Percentiles rank a stretch among this genome's conserved stretches.
phyloP scores from a whole-genome alignment of 129 eudicot genomes.

The Helianthus annuus region HanXRQr2.0-SUNRISE NC_035443.2:52069741-52070240 shows the following conservation, averaged over 20 bases:
- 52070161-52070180: too few species aligned
- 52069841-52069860: neutral
- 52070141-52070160: too few species aligned
- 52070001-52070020: neutral
- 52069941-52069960: neutral
- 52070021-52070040: neutral
- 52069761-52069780: neutral
- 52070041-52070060: too few species aligned
- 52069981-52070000: neutral
- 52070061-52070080: too few species aligned
- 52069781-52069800: neutral
- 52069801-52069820: neutral
- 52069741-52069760: neutral
- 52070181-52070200: too few species aligned
- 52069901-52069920: neutral
- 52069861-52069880: neutral
- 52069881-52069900: neutral
- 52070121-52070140: too few species aligned
- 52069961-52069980: too few species aligned
- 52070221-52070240: too few species aligned
- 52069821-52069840: conserved; percentile 1
- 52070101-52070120: too few species aligned
- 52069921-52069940: neutral
- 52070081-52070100: too few species aligned
- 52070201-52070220: too few species aligned